Evolutionary conservation across 2,329 filamentous ascomycete species (phyloP), one percentile per base, ranked within the genome.

Genomic region (Xylariaceae sp.): DNA sequence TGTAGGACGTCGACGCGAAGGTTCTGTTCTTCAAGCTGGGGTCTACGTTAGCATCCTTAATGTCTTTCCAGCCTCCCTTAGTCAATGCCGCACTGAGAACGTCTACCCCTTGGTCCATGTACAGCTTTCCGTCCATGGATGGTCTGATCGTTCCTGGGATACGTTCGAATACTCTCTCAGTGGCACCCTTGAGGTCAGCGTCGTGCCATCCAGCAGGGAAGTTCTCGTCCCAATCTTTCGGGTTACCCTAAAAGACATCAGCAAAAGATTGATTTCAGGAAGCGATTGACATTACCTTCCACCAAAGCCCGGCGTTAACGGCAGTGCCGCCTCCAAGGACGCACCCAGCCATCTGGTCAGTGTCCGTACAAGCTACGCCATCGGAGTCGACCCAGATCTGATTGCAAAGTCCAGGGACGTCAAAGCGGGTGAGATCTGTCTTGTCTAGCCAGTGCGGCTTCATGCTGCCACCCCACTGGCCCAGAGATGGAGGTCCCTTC

Each of bases 151-250:
- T 87, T 35, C 83, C 84, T 0, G 82, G 83, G 46, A 87, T 87
- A 12, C 83, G 74, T 29, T 67, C 61, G 59, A 87, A 89, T 9
- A 83, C 76, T 38, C 78, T 73, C 19, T 74, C 63, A 4, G 80
- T 76, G 1, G 83, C 76, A 15, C 66, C 56, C 47, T 66, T 65
- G 53, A 88, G 73, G 52, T 88, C 82, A 7, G 65, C 59, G 28
- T 78, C 70, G 59, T 84, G 81, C 85, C 85, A 89, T 28, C 83
- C 85, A 1, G 65, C 50, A 1, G 85, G 85, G 67, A 86, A 89
- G 58, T 84, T 84, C 59, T 77, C 71, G 57, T 88, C 80, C 68
- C 84, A 89, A 57, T 89, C 85, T n/a, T 66, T 62, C 4, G 77
- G 72, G 50, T 81, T 77, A 0, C 84, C 74, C 65, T 73, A 24